These are phyloP conservation scores for Lepidium africanum DNA, from an alignment of 345 rosid genomes.

Conservation along the genomic window DNA sequence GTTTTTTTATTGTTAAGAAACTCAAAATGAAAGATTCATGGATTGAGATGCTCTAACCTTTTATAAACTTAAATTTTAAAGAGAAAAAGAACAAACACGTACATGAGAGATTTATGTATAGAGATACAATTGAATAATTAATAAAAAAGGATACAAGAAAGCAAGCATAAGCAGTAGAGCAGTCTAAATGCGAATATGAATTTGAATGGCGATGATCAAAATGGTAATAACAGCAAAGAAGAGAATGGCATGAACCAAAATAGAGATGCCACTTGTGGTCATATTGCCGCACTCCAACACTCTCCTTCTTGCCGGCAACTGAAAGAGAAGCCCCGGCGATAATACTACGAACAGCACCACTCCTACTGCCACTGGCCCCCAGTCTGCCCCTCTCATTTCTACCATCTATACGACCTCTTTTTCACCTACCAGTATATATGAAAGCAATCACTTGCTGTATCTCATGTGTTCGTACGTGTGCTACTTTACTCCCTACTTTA, in stretches of 20 bases:
- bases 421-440: no score
- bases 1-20: no score
- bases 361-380: slow-evolving; percentile 31
- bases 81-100: no score
- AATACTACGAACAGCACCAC: slow-evolving; percentile 29
- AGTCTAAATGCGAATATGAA: slow-evolving; percentile 25
- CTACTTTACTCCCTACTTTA: background rate
- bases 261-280: slow-evolving; percentile 29
- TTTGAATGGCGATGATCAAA: slow-evolving; percentile 24
- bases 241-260: slow-evolving; percentile 29
- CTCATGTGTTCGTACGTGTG: background rate
- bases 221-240: slow-evolving; percentile 28
- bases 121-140: background rate
- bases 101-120: background rate
- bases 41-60: no score
- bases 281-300: slow-evolving; percentile 35
- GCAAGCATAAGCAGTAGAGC: background rate
- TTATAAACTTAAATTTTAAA: no score
- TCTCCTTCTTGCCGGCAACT: slow-evolving; percentile 30
- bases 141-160: background rate
- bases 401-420: no score
- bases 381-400: slow-evolving; percentile 28
- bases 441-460: background rate
- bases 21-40: no score
- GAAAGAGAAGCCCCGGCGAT: slow-evolving; percentile 31